Conservation (phyloP, 2,329 filamentous ascomycete genomes). For the Sporothrix pseudoabietina region DNA sequence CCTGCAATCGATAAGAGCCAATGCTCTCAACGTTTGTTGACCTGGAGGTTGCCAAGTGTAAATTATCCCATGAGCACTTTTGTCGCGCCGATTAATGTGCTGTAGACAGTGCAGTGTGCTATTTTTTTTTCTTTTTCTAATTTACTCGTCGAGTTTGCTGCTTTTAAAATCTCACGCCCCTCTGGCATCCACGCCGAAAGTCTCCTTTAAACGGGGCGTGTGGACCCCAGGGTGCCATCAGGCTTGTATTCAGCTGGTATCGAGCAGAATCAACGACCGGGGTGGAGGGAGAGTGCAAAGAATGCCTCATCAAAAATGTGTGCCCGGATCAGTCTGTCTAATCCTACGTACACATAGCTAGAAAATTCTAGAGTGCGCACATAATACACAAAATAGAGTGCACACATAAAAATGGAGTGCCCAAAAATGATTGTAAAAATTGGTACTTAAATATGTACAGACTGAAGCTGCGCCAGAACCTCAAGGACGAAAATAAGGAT, state of each 20-base stretch:
- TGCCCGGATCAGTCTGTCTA: neutral
- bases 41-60: neutral
- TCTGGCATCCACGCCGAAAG: neutral
- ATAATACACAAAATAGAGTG: too few relatives aligned
- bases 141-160: neutral
- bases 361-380: too few relatives aligned
- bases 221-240: neutral
- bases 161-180: neutral
- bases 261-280: neutral
- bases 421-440: neutral
- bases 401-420: neutral
- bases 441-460: neutral
- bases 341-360: too few relatives aligned
- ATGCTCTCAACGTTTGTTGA: neutral
- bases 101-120: neutral
- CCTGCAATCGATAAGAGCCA: neutral
- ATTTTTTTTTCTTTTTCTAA: neutral
- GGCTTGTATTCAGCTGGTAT: constrained; percentile 10
- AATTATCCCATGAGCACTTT: neutral
- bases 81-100: neutral
- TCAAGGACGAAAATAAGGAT: neutral
- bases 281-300: neutral
- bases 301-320: neutral
- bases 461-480: neutral
- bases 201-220: neutral